Conservation (phyloP, 2,329 filamentous ascomycete species). For the Ilyonectria destructans region DNA sequence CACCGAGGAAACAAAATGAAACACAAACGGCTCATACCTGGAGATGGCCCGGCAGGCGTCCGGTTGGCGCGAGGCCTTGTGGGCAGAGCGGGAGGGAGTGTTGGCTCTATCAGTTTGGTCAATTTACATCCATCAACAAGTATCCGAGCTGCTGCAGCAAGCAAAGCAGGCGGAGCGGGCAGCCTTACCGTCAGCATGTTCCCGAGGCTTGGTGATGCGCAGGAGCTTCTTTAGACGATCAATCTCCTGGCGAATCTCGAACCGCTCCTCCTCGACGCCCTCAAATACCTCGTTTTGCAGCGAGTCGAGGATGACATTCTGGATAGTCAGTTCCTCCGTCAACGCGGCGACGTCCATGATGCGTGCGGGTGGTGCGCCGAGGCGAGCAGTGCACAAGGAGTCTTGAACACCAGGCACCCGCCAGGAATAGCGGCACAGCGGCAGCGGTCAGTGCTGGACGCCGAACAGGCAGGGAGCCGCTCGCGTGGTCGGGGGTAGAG, state of each 20-base stretch:
- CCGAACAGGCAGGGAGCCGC: conserved; percentile 33
- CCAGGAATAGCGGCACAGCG: conserved; percentile 30
- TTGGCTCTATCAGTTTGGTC: conserved; percentile 27
- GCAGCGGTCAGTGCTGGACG: conserved; percentile 19
- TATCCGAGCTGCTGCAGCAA: conserved; percentile 11
- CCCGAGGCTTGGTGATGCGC: conserved; percentile 29
- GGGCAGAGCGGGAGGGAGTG: conserved; percentile 16
- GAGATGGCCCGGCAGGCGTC: conserved; percentile 21
- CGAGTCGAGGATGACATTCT: conserved; percentile 61
- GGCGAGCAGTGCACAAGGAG: conserved; percentile 34
- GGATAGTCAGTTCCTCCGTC: conserved; percentile 60
- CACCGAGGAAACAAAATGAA: conserved; percentile 16
- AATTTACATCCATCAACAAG: not conserved
- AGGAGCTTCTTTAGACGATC: conserved; percentile 53
- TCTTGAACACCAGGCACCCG: conserved; percentile 34
- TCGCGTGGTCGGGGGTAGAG: conserved; percentile 32
- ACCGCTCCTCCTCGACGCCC: conserved; percentile 52
- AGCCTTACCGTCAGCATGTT: conserved; percentile 31
- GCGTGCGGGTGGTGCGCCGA: conserved; percentile 19
- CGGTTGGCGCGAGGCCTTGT: conserved; percentile 4
- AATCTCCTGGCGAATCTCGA: conserved; percentile 49
- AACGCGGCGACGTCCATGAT: conserved; percentile 50
- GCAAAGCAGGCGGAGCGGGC: conserved; percentile 1
- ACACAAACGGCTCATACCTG: conserved; percentile 28
- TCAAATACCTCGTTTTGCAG: conserved; percentile 51